These are phyloP conservation scores for Isabelozyma gotoi DNA, from an alignment of 805 yeast genomes.

Conservation along the genomic window DNA sequence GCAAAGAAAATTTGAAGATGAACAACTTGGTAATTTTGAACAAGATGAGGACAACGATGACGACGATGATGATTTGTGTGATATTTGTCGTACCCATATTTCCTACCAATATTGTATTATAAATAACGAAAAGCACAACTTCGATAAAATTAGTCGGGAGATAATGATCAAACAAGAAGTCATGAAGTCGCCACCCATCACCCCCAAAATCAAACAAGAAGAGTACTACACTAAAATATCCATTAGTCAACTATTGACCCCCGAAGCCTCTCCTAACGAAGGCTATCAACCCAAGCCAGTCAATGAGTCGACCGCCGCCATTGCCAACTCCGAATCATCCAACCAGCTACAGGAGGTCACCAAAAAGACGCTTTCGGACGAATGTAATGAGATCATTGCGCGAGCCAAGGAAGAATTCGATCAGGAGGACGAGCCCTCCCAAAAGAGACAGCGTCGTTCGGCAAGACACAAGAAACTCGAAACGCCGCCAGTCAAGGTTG, in stretches of 20 bases:
- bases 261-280: slow-evolving; percentile 37
- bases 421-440: slow-evolving; percentile 4
- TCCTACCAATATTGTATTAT: slow-evolving; percentile 48
- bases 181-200: background rate
- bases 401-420: slow-evolving; percentile 14
- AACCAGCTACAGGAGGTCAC: slow-evolving; percentile 2
- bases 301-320: background rate
- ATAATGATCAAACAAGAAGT: slow-evolving; percentile 1
- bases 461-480: slow-evolving; percentile 9
- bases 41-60: slow-evolving; percentile 23
- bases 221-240: slow-evolving; percentile 6
- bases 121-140: slow-evolving; percentile 16
- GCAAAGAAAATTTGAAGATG: slow-evolving; percentile 16
- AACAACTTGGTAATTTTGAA: slow-evolving; percentile 14
- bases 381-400: slow-evolving; percentile 14
- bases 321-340: slow-evolving; percentile 6
- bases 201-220: slow-evolving; percentile 3
- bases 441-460: slow-evolving; percentile 8
- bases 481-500: slow-evolving; percentile 2
- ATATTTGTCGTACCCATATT: slow-evolving; percentile 47
- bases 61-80: slow-evolving; percentile 48
- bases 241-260: slow-evolving; percentile 32
- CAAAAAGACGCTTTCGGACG: slow-evolving; percentile 9
- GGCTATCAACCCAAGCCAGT: background rate
- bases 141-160: slow-evolving; percentile 1